A percentile compares a stretch with the other conserved stretches of the same genome.
These are phyloP conservation scores for Aspergillus novoparasiticus DNA, from an alignment of 2,329 filamentous ascomycete species.

Conservation along the genomic window DNA sequence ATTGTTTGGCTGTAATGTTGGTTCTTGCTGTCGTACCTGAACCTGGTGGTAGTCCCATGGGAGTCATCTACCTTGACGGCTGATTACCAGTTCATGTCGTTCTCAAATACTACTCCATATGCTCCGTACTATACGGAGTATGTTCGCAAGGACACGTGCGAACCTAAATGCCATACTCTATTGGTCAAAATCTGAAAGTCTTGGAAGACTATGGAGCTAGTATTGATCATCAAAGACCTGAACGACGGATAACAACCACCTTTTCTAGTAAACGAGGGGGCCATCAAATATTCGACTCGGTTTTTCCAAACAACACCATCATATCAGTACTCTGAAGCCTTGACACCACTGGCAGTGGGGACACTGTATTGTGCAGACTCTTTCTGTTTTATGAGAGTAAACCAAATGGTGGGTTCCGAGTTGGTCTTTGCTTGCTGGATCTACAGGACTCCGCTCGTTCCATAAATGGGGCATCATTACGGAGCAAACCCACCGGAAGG, in stretches of 20 bases:
- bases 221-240: not conserved
- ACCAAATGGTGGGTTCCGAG: constrained; percentile 9
- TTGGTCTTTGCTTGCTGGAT: constrained; percentile 17
- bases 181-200: not conserved
- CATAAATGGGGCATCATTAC: constrained; percentile 2
- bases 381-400: constrained; percentile 6
- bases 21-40: not conserved
- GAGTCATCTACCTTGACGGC: not conserved
- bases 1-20: not conserved
- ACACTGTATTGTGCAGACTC: not conserved
- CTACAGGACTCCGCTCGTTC: constrained; percentile 15
- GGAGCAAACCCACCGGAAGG: not conserved
- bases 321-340: not conserved
- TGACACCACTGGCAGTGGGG: not conserved
- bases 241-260: not conserved
- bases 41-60: not conserved
- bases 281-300: not conserved
- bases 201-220: not conserved
- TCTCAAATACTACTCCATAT: not conserved
- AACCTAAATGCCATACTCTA: not conserved
- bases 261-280: not conserved
- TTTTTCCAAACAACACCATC: not conserved
- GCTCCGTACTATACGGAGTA: not conserved
- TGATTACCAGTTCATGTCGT: not conserved
- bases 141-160: not conserved